Conservation (phyloP, 2,329 filamentous ascomycete species). For the Hypoxylon sp. region DNA sequence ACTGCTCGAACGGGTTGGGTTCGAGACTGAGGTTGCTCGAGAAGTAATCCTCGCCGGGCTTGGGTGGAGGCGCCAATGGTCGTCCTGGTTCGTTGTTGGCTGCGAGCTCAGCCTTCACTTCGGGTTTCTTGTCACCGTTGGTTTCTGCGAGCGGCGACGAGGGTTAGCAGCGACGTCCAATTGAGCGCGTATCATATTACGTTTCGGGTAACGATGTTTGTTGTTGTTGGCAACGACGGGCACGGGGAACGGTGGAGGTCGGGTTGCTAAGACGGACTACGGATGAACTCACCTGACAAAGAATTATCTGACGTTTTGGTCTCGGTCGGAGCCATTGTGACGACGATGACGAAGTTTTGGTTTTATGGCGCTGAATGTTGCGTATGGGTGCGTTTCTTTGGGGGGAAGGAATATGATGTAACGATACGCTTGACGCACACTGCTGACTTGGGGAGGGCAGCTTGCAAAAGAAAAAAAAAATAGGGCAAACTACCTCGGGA, state of each 20-base stretch:
- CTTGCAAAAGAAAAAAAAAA: conserved; percentile 46
- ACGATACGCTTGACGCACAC: conserved; percentile 48
- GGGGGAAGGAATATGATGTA: conserved; percentile 53
- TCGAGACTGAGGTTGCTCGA: conserved; percentile 77
- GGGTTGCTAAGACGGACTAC: conserved; percentile 24
- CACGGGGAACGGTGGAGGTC: conserved; percentile 23
- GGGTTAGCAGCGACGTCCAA: conserved; percentile 44
- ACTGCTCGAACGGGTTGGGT: conserved; percentile 97
- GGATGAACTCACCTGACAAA: conserved; percentile 50
- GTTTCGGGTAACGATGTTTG: conserved; percentile 4
- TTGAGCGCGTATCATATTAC: conserved; percentile 32
- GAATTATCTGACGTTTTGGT: conserved; percentile 51
- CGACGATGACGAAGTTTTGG: conserved; percentile 52
- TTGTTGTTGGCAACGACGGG: conserved; percentile 13
- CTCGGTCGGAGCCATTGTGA: conserved; percentile 53
- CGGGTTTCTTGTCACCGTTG: conserved; percentile 61
- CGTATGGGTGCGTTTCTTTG: conserved; percentile 39
- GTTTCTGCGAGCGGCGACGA: conserved; percentile 52
- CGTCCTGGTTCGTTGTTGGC: conserved; percentile 70
- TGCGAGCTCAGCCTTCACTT: conserved; percentile 63
- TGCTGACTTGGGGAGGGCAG: conserved; percentile 48
- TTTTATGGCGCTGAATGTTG: conserved; percentile 43
- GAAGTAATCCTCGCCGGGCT: conserved; percentile 77
- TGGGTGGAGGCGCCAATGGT: conserved; percentile 77
- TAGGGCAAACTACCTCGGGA: conserved; percentile 50